Conservation (phyloP, 108 stramenopile genomes). For the Pseudonitzschia multistriata region DNA sequence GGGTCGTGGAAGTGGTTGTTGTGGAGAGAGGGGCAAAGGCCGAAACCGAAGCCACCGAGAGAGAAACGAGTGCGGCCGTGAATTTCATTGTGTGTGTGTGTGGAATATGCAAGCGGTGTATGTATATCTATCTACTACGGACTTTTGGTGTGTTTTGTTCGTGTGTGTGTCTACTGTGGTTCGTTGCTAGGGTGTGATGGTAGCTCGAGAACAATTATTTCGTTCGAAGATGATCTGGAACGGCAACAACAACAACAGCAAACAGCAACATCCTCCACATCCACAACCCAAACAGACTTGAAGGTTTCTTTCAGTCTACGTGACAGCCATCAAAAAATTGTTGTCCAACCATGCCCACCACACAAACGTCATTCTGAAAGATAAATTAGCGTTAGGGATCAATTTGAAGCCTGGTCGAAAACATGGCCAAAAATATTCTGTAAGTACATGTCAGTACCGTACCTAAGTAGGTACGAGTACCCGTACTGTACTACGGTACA, state of each 20-base stretch:
- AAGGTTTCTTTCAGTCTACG: no score
- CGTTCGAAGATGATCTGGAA: no score
- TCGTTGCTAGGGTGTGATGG: neutral
- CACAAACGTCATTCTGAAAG: neutral
- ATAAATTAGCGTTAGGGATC: neutral
- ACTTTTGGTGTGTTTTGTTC: neutral
- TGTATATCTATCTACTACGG: no score
- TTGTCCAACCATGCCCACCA: neutral
- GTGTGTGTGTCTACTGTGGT: neutral
- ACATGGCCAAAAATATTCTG: no score
- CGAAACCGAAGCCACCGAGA: neutral
- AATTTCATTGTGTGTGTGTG: neutral
- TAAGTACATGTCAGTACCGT: no score
- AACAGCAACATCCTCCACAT: no score
- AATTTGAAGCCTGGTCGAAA: neutral
- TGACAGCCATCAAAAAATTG: constrained; percentile 1
- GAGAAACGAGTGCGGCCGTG: neutral
- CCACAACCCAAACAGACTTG: no score
- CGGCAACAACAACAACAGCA: neutral
- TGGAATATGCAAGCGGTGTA: neutral
- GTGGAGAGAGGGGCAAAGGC: constrained; percentile 4
- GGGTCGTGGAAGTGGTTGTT: neutral
- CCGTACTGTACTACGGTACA: no score
- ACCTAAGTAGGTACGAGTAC: no score
- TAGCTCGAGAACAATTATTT: no score